Evolutionary conservation across 2,329 filamentous ascomycete species (phyloP), one percentile per base, ranked within the genome.

Genomic region (Pyrenophora seminiperda): DNA sequence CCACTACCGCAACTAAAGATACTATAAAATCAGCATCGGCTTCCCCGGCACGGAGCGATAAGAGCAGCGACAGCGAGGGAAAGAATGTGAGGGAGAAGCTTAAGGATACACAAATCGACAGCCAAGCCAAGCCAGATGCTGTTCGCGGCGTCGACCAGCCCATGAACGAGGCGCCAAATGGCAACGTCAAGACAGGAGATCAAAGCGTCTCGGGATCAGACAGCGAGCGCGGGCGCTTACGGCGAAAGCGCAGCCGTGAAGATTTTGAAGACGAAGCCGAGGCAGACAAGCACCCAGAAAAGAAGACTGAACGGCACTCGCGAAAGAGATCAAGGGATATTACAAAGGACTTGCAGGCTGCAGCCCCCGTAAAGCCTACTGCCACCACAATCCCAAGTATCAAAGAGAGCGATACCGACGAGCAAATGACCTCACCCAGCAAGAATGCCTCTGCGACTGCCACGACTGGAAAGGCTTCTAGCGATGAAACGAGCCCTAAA

Each of bases 51-150:
- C 66, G 59, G 30, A 74, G 71, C 50, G 77, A 79, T 54, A 73
- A 60, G 51, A 71, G 69, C 57, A 70, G 70, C 48, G 77, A 79
- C 33, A 73, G 72, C 50, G 78, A 79, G 53, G 83, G 85, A 66
- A 79, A 78, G 52, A 82, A 82, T 7, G 81, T 85, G 30, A 75
- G 83, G 50, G 80, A 85, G 66, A 82, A 84, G 70, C 73, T 87
- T 45, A 81, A 83, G 68, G 80, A 85, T 61, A 84, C 83, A 3
- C 77, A 80, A n/a, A 83, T 86, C 47, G 79, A 79, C 31, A 72
- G 76, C 43, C 61, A 65, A 36, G 36, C 59, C 36, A 54, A 55
- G 14, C 58, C 61, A 13, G 59, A 68, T 29, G 47, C 58, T 43
- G 44, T 44, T 14, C 46, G 55, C 31, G 41, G 32, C 29, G 50